Evolutionary conservation across 345 rosid genomes (phyloP).

Genomic region (Eucalyptus cloeziana): DNA sequence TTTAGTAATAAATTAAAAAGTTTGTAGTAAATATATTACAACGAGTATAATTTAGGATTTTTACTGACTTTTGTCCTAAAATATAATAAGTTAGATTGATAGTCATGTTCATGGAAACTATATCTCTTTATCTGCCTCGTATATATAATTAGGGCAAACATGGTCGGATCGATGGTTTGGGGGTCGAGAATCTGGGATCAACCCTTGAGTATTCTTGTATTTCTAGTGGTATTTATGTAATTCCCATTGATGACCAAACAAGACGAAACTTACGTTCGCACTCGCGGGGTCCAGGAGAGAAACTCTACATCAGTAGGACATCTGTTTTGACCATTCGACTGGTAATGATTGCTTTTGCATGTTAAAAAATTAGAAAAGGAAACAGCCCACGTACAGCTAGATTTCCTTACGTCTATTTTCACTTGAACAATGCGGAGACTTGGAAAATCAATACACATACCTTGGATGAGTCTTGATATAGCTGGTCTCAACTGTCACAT

Average conservation of each 20-base stretch:
- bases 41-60: too few species aligned
- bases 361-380: background rate
- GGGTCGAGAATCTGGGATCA: background rate
- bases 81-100: background rate
- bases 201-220: background rate
- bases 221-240: background rate
- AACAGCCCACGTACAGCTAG: background rate
- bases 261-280: background rate
- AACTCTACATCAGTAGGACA: background rate
- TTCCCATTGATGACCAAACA: background rate
- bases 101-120: background rate
- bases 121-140: background rate
- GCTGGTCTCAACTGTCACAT: background rate
- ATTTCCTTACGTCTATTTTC: background rate
- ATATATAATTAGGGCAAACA: background rate
- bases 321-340: background rate
- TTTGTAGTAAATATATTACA: too few species aligned
- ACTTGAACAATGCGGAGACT: background rate
- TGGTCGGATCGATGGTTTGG: background rate
- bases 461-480: background rate
- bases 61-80: background rate
- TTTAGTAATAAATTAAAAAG: too few species aligned
- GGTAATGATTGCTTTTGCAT: background rate
- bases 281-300: background rate
- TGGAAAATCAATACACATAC: background rate